Evolutionary conservation across 768 basidiomycete genomes (phyloP).

Genomic region (Suillus luteus): DNA sequence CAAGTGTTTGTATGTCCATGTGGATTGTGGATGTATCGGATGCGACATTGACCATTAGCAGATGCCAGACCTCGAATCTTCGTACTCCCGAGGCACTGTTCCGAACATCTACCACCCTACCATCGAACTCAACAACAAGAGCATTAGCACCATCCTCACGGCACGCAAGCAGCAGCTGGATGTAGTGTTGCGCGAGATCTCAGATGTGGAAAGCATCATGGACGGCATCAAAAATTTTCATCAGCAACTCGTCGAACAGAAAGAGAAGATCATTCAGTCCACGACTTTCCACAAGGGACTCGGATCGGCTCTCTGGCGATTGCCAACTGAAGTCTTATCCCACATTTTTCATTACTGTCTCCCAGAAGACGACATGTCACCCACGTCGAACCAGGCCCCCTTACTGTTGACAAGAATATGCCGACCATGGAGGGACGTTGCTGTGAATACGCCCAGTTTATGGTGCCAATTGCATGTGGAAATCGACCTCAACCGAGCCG

Average conservation of each 20-base stretch:
- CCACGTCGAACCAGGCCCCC: conserved; percentile 33
- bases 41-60: neutral
- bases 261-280: conserved; percentile 17
- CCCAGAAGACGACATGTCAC: conserved; percentile 29
- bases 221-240: conserved; percentile 12
- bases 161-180: conserved; percentile 19
- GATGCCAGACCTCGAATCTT: neutral
- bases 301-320: conserved; percentile 33
- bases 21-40: neutral
- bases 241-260: conserved; percentile 18
- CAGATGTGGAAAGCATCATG: conserved; percentile 18
- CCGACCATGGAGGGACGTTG: conserved; percentile 43
- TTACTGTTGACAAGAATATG: conserved; percentile 43
- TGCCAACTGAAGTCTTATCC: conserved; percentile 48
- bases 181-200: conserved; percentile 18
- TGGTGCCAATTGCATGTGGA: conserved; percentile 45
- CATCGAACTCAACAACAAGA: conserved; percentile 16
- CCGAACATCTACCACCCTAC: conserved; percentile 14
- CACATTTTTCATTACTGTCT: conserved; percentile 48
- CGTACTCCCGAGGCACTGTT: neutral
- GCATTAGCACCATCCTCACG: conserved; percentile 19
- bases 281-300: conserved; percentile 26
- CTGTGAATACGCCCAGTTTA: conserved; percentile 41
- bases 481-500: too few relatives aligned
- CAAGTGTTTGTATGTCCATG: neutral